Evolutionary conservation across 2,329 filamentous ascomycete genomes (phyloP).

Genomic region (Orbilia blumenaviensis): DNA sequence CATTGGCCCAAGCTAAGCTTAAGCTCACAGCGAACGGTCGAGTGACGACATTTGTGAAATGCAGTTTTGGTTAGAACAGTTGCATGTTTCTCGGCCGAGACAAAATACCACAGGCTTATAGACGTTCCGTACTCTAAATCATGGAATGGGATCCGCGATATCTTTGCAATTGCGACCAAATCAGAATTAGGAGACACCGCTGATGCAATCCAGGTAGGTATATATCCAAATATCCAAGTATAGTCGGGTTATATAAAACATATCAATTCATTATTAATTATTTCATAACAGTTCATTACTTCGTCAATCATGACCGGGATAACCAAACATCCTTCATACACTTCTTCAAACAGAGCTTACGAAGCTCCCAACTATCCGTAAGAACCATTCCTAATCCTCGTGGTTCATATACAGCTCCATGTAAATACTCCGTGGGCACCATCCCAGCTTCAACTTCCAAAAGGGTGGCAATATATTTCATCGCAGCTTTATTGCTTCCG

Average conservation of each 20-base stretch:
- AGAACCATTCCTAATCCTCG: not conserved
- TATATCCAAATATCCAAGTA: too few species aligned
- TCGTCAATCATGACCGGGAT: not conserved
- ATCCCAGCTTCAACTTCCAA: not conserved
- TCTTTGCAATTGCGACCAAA: too few species aligned
- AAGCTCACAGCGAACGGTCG: too few species aligned
- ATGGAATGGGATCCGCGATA: too few species aligned
- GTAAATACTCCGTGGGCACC: not conserved
- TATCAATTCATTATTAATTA: too few species aligned
- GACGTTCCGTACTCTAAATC: too few species aligned
- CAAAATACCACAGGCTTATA: not conserved
- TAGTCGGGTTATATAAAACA: too few species aligned
- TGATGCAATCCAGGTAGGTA: too few species aligned
- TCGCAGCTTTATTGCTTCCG: not conserved
- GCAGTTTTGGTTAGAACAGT: not conserved
- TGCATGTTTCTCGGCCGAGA: not conserved
- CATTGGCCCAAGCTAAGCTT: not conserved
- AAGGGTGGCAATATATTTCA: not conserved
- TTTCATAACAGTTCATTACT: too few species aligned
- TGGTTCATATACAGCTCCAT: conserved; percentile 9
- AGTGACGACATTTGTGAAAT: not conserved
- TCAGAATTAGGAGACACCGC: too few species aligned
- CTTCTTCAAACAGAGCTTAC: conserved; percentile 11
- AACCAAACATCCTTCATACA: conserved; percentile 27
- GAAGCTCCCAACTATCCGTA: not conserved